A percentile compares a stretch with the other conserved stretches of the same genome.
Evolutionary conservation across 305 asterid genomes (phyloP).

Genomic region (Andrographis paniculata): DNA sequence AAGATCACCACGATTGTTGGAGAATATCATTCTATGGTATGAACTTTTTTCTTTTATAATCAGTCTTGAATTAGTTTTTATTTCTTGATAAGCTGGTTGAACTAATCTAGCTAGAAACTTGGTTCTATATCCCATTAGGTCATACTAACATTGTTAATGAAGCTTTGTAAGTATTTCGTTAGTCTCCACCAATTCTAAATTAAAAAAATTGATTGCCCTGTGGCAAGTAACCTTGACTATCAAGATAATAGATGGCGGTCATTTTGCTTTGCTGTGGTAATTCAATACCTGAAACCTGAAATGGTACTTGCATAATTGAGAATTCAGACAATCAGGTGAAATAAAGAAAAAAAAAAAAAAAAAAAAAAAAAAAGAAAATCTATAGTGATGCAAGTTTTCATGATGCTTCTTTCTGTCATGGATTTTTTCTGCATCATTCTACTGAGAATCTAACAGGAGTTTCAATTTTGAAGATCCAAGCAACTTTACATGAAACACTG

Average conservation of each 20-base stretch:
- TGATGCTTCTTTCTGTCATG: background rate
- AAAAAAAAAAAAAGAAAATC: too few species aligned
- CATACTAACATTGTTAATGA: too few species aligned
- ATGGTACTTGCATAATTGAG: background rate
- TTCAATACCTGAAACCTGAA: too few species aligned
- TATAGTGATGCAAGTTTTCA: too few species aligned
- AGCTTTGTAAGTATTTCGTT: too few species aligned
- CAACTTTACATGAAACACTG: constrained; percentile 21
- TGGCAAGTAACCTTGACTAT: too few species aligned
- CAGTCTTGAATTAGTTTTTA: background rate
- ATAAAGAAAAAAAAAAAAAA: background rate
- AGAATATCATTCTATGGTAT: constrained; percentile 36
- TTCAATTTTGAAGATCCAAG: constrained; percentile 29
- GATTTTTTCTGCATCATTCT: background rate
- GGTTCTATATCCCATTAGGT: too few species aligned
- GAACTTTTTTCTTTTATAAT: background rate
- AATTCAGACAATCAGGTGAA: background rate
- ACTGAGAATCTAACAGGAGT: background rate
- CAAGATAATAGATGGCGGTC: too few species aligned
- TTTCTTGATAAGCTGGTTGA: background rate
- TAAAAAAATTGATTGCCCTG: too few species aligned
- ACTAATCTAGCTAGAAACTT: too few species aligned
- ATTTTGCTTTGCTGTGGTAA: too few species aligned
- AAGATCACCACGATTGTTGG: constrained; percentile 17
- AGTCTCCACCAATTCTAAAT: too few species aligned